phyloP scores from a whole-genome alignment of 106 monocot species.

The Amphibolis antarctica region DNA sequence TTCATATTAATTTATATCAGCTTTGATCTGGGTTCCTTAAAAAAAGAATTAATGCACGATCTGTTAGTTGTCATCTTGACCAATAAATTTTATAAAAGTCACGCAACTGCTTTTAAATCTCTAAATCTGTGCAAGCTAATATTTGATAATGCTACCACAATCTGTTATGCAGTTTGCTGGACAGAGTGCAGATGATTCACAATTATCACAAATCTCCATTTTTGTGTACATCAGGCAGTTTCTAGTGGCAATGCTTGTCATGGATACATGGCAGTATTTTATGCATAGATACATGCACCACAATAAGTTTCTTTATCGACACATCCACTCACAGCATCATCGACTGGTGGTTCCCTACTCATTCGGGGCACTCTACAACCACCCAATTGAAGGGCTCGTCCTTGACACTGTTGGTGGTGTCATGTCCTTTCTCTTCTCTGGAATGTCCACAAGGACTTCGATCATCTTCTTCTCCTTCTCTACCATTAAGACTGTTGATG shows the following conservation, averaged over 20 bases:
- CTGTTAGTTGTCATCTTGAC: too few species aligned
- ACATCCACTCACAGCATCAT: conserved; percentile 23
- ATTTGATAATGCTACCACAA: too few species aligned
- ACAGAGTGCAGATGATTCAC: not conserved
- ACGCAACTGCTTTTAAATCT: too few species aligned
- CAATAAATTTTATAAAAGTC: too few species aligned
- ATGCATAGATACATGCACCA: conserved; percentile 18
- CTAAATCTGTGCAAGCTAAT: too few species aligned
- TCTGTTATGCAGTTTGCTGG: conserved; percentile 4
- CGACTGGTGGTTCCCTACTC: conserved; percentile 18
- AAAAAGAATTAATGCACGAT: too few species aligned
- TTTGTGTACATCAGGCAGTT: conserved; percentile 1
- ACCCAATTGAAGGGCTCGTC: conserved; percentile 15
- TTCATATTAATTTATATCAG: too few species aligned
- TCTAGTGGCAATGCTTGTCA: conserved; percentile 11
- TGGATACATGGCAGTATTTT: conserved; percentile 31
- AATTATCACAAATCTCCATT: not conserved
- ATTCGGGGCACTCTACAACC: conserved; percentile 19
- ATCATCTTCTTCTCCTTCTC: conserved; percentile 19
- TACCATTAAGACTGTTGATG: conserved; percentile 9
- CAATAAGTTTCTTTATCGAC: conserved; percentile 15
- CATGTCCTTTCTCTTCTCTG: conserved; percentile 8
- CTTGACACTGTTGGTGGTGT: conserved; percentile 16
- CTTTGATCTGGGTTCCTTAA: too few species aligned
- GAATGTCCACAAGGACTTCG: conserved; percentile 5